These are phyloP conservation scores for Paralagenidium karlingii DNA, from an alignment of 352 stramenopile species.

Conservation along the genomic window DNA sequence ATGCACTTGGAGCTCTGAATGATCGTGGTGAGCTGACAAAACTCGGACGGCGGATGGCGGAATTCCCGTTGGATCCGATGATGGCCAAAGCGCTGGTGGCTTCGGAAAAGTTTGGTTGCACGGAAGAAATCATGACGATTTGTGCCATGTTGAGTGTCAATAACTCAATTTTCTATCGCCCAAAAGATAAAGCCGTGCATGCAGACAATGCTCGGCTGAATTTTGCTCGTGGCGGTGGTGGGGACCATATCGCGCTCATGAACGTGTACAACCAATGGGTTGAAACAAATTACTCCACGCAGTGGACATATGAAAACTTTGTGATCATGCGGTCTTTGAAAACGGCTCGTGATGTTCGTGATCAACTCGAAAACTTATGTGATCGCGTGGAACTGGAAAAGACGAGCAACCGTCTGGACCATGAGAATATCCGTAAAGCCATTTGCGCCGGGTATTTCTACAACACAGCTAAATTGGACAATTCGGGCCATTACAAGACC, in stretches of 20 bases:
- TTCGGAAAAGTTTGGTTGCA: slow-evolving; percentile 91
- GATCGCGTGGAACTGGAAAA: slow-evolving; percentile 81
- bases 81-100: slow-evolving; percentile 96
- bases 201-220: slow-evolving; percentile 95
- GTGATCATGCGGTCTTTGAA: slow-evolving; percentile 92
- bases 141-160: slow-evolving; percentile 94
- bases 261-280: slow-evolving; percentile 99
- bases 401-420: slow-evolving; percentile 64
- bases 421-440: slow-evolving; percentile 87
- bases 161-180: slow-evolving; percentile 86
- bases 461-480: slow-evolving; percentile 78
- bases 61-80: slow-evolving; percentile 96
- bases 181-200: slow-evolving; percentile 92
- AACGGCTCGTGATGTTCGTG: slow-evolving; percentile 90
- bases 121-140: slow-evolving; percentile 95
- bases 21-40: slow-evolving; percentile 95
- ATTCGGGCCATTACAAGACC: slow-evolving; percentile 92
- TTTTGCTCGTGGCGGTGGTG: slow-evolving; percentile 90
- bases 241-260: slow-evolving; percentile 95
- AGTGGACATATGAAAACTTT: slow-evolving; percentile 98
- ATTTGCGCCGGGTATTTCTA: slow-evolving; percentile 98
- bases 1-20: slow-evolving; percentile 96
- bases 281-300: slow-evolving; percentile 72
- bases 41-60: slow-evolving; percentile 87
- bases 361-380: slow-evolving; percentile 96